Percentiles rank a stretch among this genome's conserved stretches.
phyloP scores from a whole-genome alignment of 2,329 filamentous ascomycete genomes.

The Leptographium procerum region DNA sequence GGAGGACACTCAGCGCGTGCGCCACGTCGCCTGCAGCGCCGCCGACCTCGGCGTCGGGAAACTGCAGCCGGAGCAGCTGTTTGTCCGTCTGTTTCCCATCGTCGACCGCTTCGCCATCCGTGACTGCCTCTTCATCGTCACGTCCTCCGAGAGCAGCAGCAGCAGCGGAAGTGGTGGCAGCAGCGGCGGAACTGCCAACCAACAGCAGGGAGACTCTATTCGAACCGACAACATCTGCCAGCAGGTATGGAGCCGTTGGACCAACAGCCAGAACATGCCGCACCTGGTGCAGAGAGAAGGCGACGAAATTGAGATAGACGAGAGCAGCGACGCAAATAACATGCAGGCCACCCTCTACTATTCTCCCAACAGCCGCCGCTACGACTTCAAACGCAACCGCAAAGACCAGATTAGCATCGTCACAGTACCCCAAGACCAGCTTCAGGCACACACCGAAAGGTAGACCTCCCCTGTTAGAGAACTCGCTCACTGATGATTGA shows the following conservation, averaged over 20 bases:
- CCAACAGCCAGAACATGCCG: constrained; percentile 5
- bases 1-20: constrained; percentile 31
- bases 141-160: not conserved
- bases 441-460: not conserved
- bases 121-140: constrained; percentile 23
- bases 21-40: constrained; percentile 31
- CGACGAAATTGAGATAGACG: not conserved
- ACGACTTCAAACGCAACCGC: not conserved
- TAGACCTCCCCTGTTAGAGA: no score
- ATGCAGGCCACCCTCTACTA: not conserved
- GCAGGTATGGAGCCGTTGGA: constrained; percentile 7
- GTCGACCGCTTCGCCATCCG: constrained; percentile 30
- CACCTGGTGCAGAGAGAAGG: not conserved
- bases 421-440: constrained; percentile 1
- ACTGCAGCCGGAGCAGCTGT: constrained; percentile 32
- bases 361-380: not conserved
- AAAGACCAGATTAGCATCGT: constrained; percentile 3
- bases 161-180: not conserved
- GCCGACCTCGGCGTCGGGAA: constrained; percentile 31
- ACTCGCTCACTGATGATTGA: no score
- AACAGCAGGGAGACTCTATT: constrained; percentile 1
- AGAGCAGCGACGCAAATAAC: not conserved
- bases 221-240: constrained; percentile 4
- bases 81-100: constrained; percentile 35
- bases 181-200: constrained; percentile 3